A percentile compares a stretch with the other conserved stretches of the same genome.
Evolutionary conservation across 805 yeast species (phyloP).

Genomic region (Peterozyma toletana): DNA sequence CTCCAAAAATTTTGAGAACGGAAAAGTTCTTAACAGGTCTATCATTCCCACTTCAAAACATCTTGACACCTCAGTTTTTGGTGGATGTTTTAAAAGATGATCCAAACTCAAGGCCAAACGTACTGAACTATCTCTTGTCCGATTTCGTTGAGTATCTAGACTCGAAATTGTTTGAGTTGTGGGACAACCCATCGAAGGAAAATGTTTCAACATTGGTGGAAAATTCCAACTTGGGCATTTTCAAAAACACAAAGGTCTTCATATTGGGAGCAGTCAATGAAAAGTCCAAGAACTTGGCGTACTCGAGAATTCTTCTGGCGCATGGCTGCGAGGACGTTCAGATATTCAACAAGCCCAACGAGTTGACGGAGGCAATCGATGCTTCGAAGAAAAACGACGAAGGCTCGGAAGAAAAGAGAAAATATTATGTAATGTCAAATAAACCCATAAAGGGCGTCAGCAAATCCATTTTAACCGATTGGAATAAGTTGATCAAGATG

Average conservation of each 20-base stretch:
- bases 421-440: no score
- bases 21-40: constrained; percentile 59
- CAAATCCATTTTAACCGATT: not conserved
- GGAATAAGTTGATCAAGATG: no score
- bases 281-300: constrained; percentile 1
- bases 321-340: constrained; percentile 4
- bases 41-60: constrained; percentile 1
- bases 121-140: constrained; percentile 1
- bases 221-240: not conserved
- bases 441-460: not conserved
- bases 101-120: not conserved
- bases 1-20: constrained; percentile 79
- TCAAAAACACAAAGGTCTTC: not conserved
- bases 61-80: constrained; percentile 5
- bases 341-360: not conserved
- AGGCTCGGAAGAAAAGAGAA: not conserved
- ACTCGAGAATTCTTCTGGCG: constrained; percentile 2
- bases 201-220: not conserved
- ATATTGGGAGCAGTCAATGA: constrained; percentile 1
- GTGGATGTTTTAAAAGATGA: not conserved
- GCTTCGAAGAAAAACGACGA: not conserved
- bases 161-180: constrained; percentile 4
- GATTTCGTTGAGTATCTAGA: constrained; percentile 1
- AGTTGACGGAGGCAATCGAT: not conserved
- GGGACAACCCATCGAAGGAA: not conserved